phyloP scores from a whole-genome alignment of 345 rosid species.

The Arabidopsis thaliana region TAIR10.1 NC_003075.7:10679501-10680000 shows the following conservation, averaged over 20 bases:
- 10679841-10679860: constrained; percentile 70
- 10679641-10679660: constrained; percentile 81
- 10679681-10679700: constrained; percentile 76
- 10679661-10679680: constrained; percentile 95
- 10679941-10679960: constrained; percentile 20
- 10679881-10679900: constrained; percentile 84
- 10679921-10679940: constrained; percentile 40
- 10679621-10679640: constrained; percentile 67
- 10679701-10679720: constrained; percentile 88
- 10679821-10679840: constrained; percentile 14
- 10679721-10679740: constrained; percentile 78
- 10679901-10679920: constrained; percentile 93
- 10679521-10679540: constrained; percentile 94
- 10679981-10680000: neutral
- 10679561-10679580: constrained; percentile 77
- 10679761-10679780: constrained; percentile 61
- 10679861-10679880: constrained; percentile 89
- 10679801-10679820: neutral
- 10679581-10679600: constrained; percentile 71
- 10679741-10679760: constrained; percentile 90
- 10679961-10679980: constrained; percentile 11
- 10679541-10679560: constrained; percentile 95
- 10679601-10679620: constrained; percentile 73
- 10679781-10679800: constrained; percentile 4
- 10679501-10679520: constrained; percentile 93